A percentile compares a stretch with the other conserved stretches of the same genome.
Evolutionary conservation across 2,329 filamentous ascomycete species (phyloP).

Genomic region (Xylariaceae sp.): DNA sequence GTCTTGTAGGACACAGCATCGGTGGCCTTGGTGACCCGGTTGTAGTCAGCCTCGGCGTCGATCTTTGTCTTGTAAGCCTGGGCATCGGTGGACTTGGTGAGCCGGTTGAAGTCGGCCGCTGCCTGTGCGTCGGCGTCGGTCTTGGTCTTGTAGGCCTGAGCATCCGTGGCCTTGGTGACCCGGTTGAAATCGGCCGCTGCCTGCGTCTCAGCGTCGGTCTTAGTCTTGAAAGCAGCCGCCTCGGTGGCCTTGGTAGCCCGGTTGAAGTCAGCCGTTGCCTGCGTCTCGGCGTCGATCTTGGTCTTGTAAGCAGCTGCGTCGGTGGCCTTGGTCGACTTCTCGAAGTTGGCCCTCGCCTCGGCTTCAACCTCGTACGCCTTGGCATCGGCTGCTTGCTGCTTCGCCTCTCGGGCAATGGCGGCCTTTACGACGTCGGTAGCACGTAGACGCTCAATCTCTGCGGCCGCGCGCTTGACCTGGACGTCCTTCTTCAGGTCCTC

Average conservation of each 20-base stretch:
- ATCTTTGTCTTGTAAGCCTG: slow-evolving; percentile 52
- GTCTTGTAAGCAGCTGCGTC: too few relatives aligned
- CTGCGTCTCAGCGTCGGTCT: slow-evolving; percentile 47
- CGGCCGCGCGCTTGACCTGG: slow-evolving; percentile 74
- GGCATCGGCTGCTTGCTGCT: slow-evolving; percentile 69
- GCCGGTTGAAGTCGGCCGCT: slow-evolving; percentile 40
- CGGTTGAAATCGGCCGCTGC: slow-evolving; percentile 44
- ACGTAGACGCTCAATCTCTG: slow-evolving; percentile 78
- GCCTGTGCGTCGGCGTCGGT: slow-evolving; percentile 49
- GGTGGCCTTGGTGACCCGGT: slow-evolving; percentile 46
- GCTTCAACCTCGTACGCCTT: slow-evolving; percentile 66
- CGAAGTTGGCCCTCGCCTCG: slow-evolving; percentile 59
- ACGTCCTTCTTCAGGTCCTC: slow-evolving; percentile 80
- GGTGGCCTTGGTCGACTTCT: slow-evolving; percentile 54
- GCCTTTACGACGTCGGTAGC: slow-evolving; percentile 80
- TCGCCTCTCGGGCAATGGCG: slow-evolving; percentile 67
- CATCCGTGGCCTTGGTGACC: too few relatives aligned
- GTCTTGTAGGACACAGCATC: slow-evolving; percentile 53
- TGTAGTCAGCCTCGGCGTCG: slow-evolving; percentile 44
- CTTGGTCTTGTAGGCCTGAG: slow-evolving; percentile 52
- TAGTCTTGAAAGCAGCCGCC: slow-evolving; percentile 54
- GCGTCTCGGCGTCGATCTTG: slow-evolving; percentile 46
- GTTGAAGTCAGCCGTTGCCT: slow-evolving; percentile 46
- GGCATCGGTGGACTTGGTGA: too few relatives aligned
- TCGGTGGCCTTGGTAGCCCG: too few relatives aligned